Evolutionary conservation across 345 rosid species (phyloP).

Genomic region (Syzygium oleosum): DNA sequence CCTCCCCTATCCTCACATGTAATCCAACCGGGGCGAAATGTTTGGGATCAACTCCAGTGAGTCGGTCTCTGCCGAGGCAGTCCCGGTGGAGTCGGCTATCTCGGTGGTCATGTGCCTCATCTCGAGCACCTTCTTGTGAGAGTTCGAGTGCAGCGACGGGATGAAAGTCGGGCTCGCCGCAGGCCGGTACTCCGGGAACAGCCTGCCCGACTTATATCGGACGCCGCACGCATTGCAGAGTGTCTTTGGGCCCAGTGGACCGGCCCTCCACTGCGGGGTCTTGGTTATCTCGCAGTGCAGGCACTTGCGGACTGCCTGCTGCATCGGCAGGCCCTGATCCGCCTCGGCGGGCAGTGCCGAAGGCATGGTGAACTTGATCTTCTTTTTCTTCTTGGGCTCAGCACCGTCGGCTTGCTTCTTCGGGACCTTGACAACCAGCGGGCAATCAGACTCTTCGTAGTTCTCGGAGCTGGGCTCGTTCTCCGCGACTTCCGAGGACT

Average conservation of each 20-base stretch:
- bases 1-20: background rate
- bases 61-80: background rate
- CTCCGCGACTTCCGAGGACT: slow-evolving; percentile 23
- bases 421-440: slow-evolving; percentile 40
- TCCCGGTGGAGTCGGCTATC: background rate
- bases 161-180: slow-evolving; percentile 46
- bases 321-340: background rate
- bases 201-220: slow-evolving; percentile 42
- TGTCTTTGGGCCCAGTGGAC: slow-evolving; percentile 47
- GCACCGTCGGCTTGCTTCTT: slow-evolving; percentile 37
- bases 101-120: slow-evolving; percentile 2
- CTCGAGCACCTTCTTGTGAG: slow-evolving; percentile 44
- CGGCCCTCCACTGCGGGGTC: slow-evolving; percentile 55
- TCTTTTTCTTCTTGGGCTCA: slow-evolving; percentile 43
- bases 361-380: slow-evolving; percentile 11
- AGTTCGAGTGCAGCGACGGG: slow-evolving; percentile 35
- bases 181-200: slow-evolving; percentile 44
- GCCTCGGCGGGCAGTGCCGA: background rate
- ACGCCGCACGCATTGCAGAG: slow-evolving; percentile 53
- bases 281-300: slow-evolving; percentile 43
- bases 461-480: slow-evolving; percentile 28
- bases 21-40: background rate
- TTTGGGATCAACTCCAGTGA: slow-evolving; percentile 7
- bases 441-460: slow-evolving; percentile 39
- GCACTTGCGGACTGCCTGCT: slow-evolving; percentile 17